These are phyloP conservation scores for Vigna unguiculata DNA, from an alignment of 306 rosid species.

Conservation along the genomic window DNA sequence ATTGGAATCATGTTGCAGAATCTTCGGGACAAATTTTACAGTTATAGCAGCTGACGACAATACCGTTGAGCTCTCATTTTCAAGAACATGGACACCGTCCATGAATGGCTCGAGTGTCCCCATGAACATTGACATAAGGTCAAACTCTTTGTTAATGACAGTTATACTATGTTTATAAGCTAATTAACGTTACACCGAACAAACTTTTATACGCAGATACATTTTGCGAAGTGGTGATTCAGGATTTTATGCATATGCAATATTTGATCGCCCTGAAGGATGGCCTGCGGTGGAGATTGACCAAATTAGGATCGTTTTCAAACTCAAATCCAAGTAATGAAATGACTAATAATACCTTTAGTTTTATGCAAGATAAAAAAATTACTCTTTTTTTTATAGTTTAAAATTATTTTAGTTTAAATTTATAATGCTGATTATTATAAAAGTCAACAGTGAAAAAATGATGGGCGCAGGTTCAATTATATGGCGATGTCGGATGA, in stretches of 20 bases:
- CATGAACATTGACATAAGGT: constrained; percentile 77
- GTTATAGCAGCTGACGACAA: constrained; percentile 47
- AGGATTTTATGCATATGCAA: constrained; percentile 72
- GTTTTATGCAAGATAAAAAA: no score
- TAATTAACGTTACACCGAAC: not conserved
- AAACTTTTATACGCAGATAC: constrained; percentile 56
- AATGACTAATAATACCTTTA: no score
- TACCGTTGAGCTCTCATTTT: constrained; percentile 73
- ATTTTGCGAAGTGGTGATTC: constrained; percentile 64
- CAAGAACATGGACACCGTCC: constrained; percentile 58
- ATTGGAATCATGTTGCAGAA: constrained; percentile 50
- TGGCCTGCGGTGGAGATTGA: constrained; percentile 63
- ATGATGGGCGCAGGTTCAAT: constrained; percentile 53
- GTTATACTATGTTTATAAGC: not conserved
- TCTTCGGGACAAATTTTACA: constrained; percentile 55
- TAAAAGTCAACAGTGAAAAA: not conserved
- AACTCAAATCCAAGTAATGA: constrained; percentile 60
- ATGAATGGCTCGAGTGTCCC: constrained; percentile 48
- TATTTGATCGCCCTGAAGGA: constrained; percentile 70
- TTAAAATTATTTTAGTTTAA: no score
- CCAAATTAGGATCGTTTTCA: constrained; percentile 69
- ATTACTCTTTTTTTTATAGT: no score
- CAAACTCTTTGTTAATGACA: no score
- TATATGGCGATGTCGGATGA: constrained; percentile 74
- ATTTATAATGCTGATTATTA: not conserved